Evolutionary conservation across 228 moss, liverwort and hornwort species (phyloP), one percentile per base, ranked within the genome.

Genomic region (Sphagnum fallax): DNA sequence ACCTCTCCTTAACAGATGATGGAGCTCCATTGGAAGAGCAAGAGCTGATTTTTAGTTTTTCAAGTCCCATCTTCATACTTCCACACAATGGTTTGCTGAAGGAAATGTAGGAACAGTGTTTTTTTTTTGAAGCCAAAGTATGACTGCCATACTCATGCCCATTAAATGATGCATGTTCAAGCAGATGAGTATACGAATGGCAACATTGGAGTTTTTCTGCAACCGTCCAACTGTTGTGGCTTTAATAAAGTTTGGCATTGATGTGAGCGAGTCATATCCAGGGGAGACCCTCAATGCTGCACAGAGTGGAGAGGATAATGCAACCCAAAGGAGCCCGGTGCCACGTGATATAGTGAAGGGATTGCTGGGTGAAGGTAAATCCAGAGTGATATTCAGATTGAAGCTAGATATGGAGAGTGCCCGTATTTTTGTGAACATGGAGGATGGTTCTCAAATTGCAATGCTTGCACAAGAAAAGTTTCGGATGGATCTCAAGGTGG

Each of bases 121-220:
- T 32, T 3, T 32, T 32, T 32, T 32, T 32, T 2, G 32, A 32
- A 2, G 2, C 32, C 32, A 32, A 32, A 32, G 32, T 32, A 32
- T 32, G 32, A 32, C 32, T 32, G 32, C 32, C 2, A 32, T 32
- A 32, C 2, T 32, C 32, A 32, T 32, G 32, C 32, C 32, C 32
- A 32, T 32, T 32, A 32, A 32, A 2, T 32, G 32, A 32, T 32
- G 32, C 32, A 32, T 32, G 32, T 55, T 1, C 2, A 4, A 51
- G 50, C 91, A 94, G 93, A 88, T 94, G 75, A 89, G 79, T 63
- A 78, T 94, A 62, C 88, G 88, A 53, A 91, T 94, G 91, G 86
- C 94, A 72, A 94, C 94, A 13, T 75, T 94, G 69, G 94, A 94
- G 69, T 94, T 94, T 69, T 94, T 94, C 80, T 94, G 94, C 86